Conservation (phyloP, 192 early-diverging fungal genomes). For the Phycomyces nitens region DNA sequence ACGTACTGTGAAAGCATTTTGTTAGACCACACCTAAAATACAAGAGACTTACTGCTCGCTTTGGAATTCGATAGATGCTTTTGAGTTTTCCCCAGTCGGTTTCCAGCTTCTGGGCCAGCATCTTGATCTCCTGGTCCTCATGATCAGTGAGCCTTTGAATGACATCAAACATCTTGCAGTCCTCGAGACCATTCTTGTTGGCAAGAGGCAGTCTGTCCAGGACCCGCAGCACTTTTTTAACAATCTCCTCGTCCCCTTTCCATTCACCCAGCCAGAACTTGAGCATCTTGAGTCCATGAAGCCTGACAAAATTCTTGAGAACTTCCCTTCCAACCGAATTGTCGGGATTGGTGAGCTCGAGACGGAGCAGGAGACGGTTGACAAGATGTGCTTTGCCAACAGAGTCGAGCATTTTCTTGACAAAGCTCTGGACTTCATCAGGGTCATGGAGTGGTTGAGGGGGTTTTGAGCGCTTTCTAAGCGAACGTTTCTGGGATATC, state of each 20-base stretch:
- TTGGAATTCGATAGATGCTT: slow-evolving; percentile 58
- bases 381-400: slow-evolving; percentile 52
- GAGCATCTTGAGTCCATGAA: slow-evolving; percentile 71
- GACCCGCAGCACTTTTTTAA: slow-evolving; percentile 52
- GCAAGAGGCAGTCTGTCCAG: slow-evolving; percentile 75
- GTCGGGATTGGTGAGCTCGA: slow-evolving; percentile 52
- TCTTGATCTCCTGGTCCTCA: slow-evolving; percentile 42
- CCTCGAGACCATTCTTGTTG: slow-evolving; percentile 76
- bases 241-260: slow-evolving; percentile 55
- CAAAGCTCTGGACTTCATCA: slow-evolving; percentile 72
- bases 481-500: slow-evolving; percentile 35
- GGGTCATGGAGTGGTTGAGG: slow-evolving; percentile 56
- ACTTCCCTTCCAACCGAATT: slow-evolving; percentile 29
- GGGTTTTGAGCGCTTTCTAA: slow-evolving; percentile 24
- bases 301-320: slow-evolving; percentile 56
- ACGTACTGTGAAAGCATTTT: not conserved
- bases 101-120: slow-evolving; percentile 46
- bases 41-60: slow-evolving; percentile 36
- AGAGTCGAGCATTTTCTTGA: slow-evolving; percentile 69
- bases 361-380: slow-evolving; percentile 55
- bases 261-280: slow-evolving; percentile 73
- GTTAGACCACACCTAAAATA: too few species aligned
- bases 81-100: slow-evolving; percentile 50
- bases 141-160: slow-evolving; percentile 50
- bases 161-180: slow-evolving; percentile 68